These are phyloP conservation scores for Penicillium verhagenii DNA, from an alignment of 495 filamentous ascomycete species.

Conservation along the genomic window DNA sequence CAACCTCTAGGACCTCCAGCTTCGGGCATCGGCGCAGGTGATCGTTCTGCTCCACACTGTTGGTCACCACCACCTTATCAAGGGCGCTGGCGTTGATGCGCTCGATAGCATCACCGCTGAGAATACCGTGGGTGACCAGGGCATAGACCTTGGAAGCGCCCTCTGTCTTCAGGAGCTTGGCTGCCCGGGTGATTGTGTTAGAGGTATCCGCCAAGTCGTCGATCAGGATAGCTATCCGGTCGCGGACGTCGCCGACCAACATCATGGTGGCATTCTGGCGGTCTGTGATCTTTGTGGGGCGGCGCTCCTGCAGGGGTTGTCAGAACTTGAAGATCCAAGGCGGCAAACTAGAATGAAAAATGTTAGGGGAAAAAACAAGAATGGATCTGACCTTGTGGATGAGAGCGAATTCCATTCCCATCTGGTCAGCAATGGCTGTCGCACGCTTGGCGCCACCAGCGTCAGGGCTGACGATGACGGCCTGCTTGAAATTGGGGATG, in stretches of 20 bases:
- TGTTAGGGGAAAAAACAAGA: conserved; percentile 12
- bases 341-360: not conserved
- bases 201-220: conserved; percentile 95
- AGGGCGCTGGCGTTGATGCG: conserved; percentile 87
- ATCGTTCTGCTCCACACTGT: conserved; percentile 87
- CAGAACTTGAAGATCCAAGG: conserved; percentile 14
- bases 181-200: conserved; percentile 94
- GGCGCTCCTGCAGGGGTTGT: conserved; percentile 69
- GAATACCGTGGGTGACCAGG: conserved; percentile 87
- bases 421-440: conserved; percentile 91
- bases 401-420: conserved; percentile 90
- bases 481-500: conserved; percentile 82
- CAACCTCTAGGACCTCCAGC: conserved; percentile 89
- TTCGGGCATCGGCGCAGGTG: conserved; percentile 74
- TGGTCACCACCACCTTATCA: conserved; percentile 91
- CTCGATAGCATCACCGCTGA: conserved; percentile 91
- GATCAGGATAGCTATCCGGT: conserved; percentile 81
- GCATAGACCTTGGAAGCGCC: conserved; percentile 87
- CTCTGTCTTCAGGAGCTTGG: conserved; percentile 94
- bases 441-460: conserved; percentile 95
- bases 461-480: conserved; percentile 93
- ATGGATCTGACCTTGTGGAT: conserved; percentile 84
- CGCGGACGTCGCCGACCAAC: conserved; percentile 85
- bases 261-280: conserved; percentile 98
- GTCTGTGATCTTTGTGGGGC: conserved; percentile 89